Evolutionary conservation across 106 monocot species (phyloP), one percentile per base, ranked within the genome.

Genomic region (Amphibolis antarctica): DNA sequence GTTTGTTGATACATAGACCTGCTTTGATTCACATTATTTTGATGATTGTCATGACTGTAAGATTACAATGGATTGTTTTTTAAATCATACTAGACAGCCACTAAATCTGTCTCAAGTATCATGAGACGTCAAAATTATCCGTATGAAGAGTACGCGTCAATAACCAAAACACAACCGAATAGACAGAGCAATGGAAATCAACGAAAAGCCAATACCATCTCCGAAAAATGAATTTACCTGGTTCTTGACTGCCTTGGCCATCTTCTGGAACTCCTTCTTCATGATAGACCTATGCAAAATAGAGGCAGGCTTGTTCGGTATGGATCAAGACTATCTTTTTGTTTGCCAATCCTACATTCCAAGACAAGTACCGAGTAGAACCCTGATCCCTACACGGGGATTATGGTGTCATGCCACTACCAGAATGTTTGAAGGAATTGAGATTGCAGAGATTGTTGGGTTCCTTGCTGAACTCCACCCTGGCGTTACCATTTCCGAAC

Each of bases 261-360:
- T 66, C 66, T 53, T 53, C 28, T 30, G 53, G 54, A 66, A 66
- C 53, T 66, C 66, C 53, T 66, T 66, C 36, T 55, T 66, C 66
- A 66, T 54, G 66, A 66, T 7, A 2, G 66, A 42, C 17, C 54
- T 55, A 22, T 66, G 66, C 5, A 17, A 43, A 4, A 42, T 1
- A 23, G 5, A 22, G 9, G 66, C 53, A 21, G 66, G 66, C 42
- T 53, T 66, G 52, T 52, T 66, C 64, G 9, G 66, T 36, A 24
- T 66, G 66, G 13, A 66, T 66, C 1, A 54, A 42, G 10, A 66
- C 42, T 18, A 54, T 66, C 54, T 66, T 66, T 21, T 23, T 66
- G 66, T 66, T 66, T 11, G 66, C 66, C 42, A 66, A 31, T 10
- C 66, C 66, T 66, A 44, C 10, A 21, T 4, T 36, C 22, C 0